Evolutionary conservation across 164 flowering plant genomes (phyloP).

Genomic region (Nymphaea thermarum): DNA sequence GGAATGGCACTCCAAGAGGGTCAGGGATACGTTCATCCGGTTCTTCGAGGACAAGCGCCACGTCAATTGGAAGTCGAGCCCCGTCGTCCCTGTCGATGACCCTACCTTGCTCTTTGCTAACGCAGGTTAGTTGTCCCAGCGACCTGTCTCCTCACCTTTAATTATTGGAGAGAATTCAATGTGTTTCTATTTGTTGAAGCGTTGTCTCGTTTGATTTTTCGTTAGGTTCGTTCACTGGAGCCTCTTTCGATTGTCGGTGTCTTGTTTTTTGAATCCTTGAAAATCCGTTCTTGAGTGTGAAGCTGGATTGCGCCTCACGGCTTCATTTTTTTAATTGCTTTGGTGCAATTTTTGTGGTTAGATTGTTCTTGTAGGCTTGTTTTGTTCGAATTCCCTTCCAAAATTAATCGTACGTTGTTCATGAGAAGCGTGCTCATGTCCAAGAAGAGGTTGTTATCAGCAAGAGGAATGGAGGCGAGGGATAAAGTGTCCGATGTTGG

Average conservation of each 20-base stretch:
- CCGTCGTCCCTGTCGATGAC: constrained; percentile 79
- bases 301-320: too few relatives aligned
- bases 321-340: neutral
- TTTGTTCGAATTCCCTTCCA: neutral
- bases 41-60: constrained; percentile 69
- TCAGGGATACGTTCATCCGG: constrained; percentile 64
- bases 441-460: too few relatives aligned
- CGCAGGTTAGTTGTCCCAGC: constrained; percentile 39
- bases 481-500: too few relatives aligned
- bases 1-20: constrained; percentile 71
- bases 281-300: too few relatives aligned
- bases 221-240: neutral
- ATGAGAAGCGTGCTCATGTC: too few relatives aligned
- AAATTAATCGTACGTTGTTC: too few relatives aligned
- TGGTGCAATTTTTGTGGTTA: neutral
- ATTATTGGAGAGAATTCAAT: neutral
- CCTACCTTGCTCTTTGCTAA: constrained; percentile 96
- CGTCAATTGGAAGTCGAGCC: constrained; percentile 68
- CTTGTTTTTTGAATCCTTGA: neutral
- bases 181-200: neutral
- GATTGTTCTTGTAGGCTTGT: neutral
- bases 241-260: neutral
- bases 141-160: neutral
- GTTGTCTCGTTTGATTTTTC: neutral
- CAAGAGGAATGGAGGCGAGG: too few relatives aligned